A percentile compares a stretch with the other conserved stretches of the same genome.
phyloP scores from a whole-genome alignment of 352 stramenopile species.

The Phytophthora uliginosa region DNA sequence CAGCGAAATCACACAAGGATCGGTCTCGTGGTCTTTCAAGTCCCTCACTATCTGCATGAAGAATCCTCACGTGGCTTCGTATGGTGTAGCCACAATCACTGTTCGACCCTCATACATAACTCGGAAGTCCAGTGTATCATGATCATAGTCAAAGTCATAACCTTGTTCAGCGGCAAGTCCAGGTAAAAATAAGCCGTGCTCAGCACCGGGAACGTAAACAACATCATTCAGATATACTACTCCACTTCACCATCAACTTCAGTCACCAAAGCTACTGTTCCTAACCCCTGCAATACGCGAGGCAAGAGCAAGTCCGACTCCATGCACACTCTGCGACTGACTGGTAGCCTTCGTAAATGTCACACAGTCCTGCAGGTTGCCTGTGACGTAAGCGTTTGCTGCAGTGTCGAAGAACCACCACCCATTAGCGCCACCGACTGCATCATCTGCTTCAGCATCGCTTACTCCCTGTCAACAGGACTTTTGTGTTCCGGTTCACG shows the following conservation, averaged over 20 bases:
- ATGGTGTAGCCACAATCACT: too few species aligned
- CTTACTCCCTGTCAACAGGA: neutral
- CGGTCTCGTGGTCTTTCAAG: neutral
- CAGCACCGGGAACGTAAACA: conserved; percentile 9
- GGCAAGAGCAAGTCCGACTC: neutral
- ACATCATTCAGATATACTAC: conserved; percentile 3
- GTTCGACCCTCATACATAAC: neutral
- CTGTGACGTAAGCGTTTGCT: neutral
- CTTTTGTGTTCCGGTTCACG: neutral
- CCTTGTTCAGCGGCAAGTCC: neutral
- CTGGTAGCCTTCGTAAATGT: neutral
- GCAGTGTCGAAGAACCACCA: neutral
- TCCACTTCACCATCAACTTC: conserved; percentile 3
- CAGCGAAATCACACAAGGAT: neutral
- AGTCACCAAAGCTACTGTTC: conserved; percentile 5
- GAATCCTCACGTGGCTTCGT: conserved; percentile 10
- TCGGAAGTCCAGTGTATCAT: neutral
- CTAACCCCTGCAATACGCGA: conserved; percentile 10
- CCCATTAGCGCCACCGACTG: neutral
- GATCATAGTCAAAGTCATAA: conserved; percentile 1
- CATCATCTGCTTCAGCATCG: neutral
- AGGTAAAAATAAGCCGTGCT: neutral
- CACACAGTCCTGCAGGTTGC: neutral
- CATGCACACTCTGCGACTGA: neutral
- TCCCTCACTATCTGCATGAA: neutral